Base-by-base conservation (phyloP, 192 early-diverging fungal genomes). In the Powellomyces hirtus region DNA sequence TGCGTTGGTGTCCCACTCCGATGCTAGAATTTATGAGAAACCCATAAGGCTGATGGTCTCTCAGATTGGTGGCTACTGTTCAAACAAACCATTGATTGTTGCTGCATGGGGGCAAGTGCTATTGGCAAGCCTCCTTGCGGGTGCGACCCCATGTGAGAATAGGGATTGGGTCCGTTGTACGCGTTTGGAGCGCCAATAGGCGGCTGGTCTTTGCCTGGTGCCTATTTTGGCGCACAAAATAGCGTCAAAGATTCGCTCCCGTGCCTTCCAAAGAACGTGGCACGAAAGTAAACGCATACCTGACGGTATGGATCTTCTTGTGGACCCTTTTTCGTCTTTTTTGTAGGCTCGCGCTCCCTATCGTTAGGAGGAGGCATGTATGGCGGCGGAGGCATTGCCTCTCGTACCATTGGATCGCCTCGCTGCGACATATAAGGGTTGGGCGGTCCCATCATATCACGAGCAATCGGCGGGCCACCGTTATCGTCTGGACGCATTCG, bases 351-450 rank as follows among this genome's bases (percentile, higher is more conserved):
- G 16, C 64, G 46, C 30, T 69, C 67, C 11, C 67, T 18, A 10
- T 69, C 67, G 16, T n/a, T n/a, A 34, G 63, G 34, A 10, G 27
- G 46, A 29, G 49, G 53, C 59, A 38, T 0, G 31, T 42, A 38
- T 27, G 56, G n/a, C 4, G 36, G 18, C 10, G 37, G 20, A 20
- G 59, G 62, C 62, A 16, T 37, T 36, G 37, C 13, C 14, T 46
- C 26, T 34, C 62, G 40, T 24, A 30, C 24, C 62, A 64, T 33
- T 14, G 45, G 46, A 36, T 55, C 44, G 1, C 64, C 64, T 18
- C 64, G 64, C 44, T n/a, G n/a, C 40, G 46, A 13, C 49, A 56
- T 53, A 66, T 66, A 66, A 2, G 64, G 64, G 35, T 66, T 66
- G n/a, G 64, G 64, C 4, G 64, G 64, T 1, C 64, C 67, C 51